Evolutionary conservation across 2,329 filamentous ascomycete genomes (phyloP), one percentile per base, ranked within the genome.

Genomic region (Colletotrichum phormii): DNA sequence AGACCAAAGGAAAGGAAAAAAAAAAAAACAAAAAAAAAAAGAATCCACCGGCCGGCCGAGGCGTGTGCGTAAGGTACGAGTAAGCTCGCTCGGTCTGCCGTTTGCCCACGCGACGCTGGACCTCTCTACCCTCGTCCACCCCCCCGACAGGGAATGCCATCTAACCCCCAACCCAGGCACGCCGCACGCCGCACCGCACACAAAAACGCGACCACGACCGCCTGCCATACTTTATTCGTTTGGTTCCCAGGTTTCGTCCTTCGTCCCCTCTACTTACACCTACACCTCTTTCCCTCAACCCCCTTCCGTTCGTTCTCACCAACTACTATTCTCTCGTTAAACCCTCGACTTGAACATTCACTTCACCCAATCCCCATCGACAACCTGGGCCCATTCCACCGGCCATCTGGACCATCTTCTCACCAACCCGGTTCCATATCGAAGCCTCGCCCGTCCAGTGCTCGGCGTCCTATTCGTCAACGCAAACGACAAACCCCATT

Each of bases 51-150:
- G 61, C 42, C 49, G 57, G 62, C 67, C 68, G 67, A 72, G 71
- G 71, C 59, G 71, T 73, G 71, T 72, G 68, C 63, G 71, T 64
- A 71, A 60, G 67, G 57, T 73, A 71, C 71, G 71, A 73, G 65
- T 73, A 71, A 71, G 65, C 66, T 73, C 71, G 71, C 71, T 72
- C 61, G 71, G 66, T 70, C 67, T 73, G 71, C 71, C 71, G 71
- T 73, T 65, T 73, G 71, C 55, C 71, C 71, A 73, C 67, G 71
- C 71, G 71, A 65, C 49, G 71, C 54, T 70, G 60, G 35, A 58
- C 66, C 64, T 64, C 64, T 64, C 59, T 55, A 70, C 42, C 15
- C 42, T 49, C 42, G 18, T n/a, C 42, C 42, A 49, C 35, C 69
- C 31, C 57, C 51, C 24, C 67, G 62, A 67, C 68, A 72, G 68